Percentiles rank a stretch among this genome's conserved stretches.
These are phyloP conservation scores for Cymbidium sinense DNA, from an alignment of 106 monocot genomes.

Conservation along the genomic window DNA sequence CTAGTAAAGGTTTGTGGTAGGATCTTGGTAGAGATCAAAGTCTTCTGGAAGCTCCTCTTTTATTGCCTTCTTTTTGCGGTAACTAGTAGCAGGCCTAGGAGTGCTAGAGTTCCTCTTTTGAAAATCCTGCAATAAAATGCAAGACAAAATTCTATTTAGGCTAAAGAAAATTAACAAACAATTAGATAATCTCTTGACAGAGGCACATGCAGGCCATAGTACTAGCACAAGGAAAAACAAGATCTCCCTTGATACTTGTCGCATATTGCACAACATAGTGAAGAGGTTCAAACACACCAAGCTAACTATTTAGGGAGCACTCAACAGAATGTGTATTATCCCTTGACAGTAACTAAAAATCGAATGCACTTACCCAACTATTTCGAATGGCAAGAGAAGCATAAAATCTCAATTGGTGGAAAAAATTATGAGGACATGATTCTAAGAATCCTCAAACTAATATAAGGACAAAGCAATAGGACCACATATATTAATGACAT, in stretches of 20 bases:
- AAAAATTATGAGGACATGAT: background rate
- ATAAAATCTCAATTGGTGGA: background rate
- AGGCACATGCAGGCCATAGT: background rate
- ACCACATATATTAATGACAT: no score
- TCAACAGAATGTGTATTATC: background rate
- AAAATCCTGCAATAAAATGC: conserved; percentile 45
- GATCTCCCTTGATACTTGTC: background rate
- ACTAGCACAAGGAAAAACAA: background rate
- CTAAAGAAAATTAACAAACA: background rate
- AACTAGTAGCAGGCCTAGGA: conserved; percentile 69
- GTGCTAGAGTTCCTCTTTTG: conserved; percentile 48
- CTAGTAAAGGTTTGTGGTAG: conserved; percentile 66
- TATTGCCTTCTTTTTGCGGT: conserved; percentile 83
- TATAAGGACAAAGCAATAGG: background rate
- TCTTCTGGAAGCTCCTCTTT: conserved; percentile 80
- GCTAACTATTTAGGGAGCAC: background rate
- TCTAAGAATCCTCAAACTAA: background rate
- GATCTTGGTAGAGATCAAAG: conserved; percentile 54
- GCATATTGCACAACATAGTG: background rate
- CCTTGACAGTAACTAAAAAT: background rate
- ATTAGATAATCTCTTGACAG: background rate
- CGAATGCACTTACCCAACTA: background rate
- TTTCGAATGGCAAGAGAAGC: background rate
- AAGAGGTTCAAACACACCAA: background rate
- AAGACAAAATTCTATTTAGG: background rate